Evolutionary conservation across 176 grass and related monocot genomes (phyloP), one percentile per base, ranked within the genome.

Genomic region (Luzula sylvatica): DNA sequence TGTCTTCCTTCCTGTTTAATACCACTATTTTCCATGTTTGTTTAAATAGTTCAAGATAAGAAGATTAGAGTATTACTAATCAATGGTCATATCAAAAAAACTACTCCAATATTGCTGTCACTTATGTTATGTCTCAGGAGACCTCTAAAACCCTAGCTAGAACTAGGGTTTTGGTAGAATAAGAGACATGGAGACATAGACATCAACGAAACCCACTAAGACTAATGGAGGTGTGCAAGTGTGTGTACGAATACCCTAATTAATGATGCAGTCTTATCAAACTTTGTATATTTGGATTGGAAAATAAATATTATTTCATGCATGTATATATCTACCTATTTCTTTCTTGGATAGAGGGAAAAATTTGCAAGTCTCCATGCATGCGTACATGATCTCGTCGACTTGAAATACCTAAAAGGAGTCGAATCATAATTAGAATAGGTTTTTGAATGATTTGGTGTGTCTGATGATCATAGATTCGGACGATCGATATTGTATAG

Each of bases 61-160:
- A 35, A 35, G 30, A 7, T 35, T 35, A 35, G 30, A 35, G 30
- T 35, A 35, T 17, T 42, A 12, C 23, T 21, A 24, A 26, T 5
- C 20, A 13, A 13, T 4, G 11, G 23, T 63, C 19, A 47, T 14
- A 26, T 52, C 46, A 8, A 66, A 11, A 48, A 29, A 3, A 23
- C 5, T 15, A 38, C 15, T 42, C 61, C 8, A 35, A 14, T 3
- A 5, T 16, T 42, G 52, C 49, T 35, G 52, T 57, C 52, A 57
- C 32, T 16, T 69, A 49, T 69, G 66, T 57, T 39, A 57, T 46
- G 22, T 20, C 38, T 2, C 11, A 55, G 52, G 66, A 28, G 52
- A 46, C 66, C 52, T 26, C 21, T 29, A 35, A 35, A 68, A 57
- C 38, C 52, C 52, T 44, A 56, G 38, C 51, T 69, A 48, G 7